Percentiles rank a stretch among this genome's conserved stretches.
phyloP scores from a whole-genome alignment of 768 basidiomycete genomes.

The Boletus subparvulus region DNA sequence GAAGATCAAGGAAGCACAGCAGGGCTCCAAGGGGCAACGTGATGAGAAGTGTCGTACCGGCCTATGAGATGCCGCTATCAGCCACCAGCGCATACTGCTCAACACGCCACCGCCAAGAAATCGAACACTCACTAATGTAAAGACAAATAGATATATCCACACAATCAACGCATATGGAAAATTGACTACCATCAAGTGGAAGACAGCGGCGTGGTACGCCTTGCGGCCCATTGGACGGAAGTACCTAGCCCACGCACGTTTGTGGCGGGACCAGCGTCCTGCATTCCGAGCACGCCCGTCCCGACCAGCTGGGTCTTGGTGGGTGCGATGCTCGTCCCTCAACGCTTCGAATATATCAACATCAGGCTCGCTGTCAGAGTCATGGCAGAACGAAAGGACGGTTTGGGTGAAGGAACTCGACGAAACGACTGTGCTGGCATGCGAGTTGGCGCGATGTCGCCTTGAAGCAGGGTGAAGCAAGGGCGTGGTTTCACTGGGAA shows the following conservation, averaged over 20 bases:
- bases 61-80: conserved; percentile 39
- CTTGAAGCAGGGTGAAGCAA: conserved; percentile 36
- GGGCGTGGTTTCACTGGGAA: conserved; percentile 46
- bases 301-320: conserved; percentile 13
- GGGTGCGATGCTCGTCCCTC: conserved; percentile 11
- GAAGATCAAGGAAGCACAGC: conserved; percentile 72
- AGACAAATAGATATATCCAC: conserved; percentile 79
- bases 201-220: conserved; percentile 63
- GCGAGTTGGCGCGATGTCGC: conserved; percentile 57
- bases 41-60: conserved; percentile 77
- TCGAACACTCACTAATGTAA: conserved; percentile 66
- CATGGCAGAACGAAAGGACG: conserved; percentile 65
- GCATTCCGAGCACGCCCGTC: neutral
- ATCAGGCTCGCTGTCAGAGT: conserved; percentile 45
- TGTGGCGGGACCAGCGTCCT: conserved; percentile 7
- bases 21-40: conserved; percentile 76
- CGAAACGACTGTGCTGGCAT: conserved; percentile 50
- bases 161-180: conserved; percentile 77
- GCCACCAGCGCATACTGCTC: conserved; percentile 15
- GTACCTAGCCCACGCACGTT: conserved; percentile 51
- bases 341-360: conserved; percentile 32
- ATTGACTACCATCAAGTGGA: conserved; percentile 72
- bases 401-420: conserved; percentile 62
- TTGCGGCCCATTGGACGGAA: conserved; percentile 57
- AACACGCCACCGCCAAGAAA: neutral